These are phyloP conservation scores for Cordyceps militaris DNA, from an alignment of 2,329 filamentous ascomycete species.

Conservation along the genomic window DNA sequence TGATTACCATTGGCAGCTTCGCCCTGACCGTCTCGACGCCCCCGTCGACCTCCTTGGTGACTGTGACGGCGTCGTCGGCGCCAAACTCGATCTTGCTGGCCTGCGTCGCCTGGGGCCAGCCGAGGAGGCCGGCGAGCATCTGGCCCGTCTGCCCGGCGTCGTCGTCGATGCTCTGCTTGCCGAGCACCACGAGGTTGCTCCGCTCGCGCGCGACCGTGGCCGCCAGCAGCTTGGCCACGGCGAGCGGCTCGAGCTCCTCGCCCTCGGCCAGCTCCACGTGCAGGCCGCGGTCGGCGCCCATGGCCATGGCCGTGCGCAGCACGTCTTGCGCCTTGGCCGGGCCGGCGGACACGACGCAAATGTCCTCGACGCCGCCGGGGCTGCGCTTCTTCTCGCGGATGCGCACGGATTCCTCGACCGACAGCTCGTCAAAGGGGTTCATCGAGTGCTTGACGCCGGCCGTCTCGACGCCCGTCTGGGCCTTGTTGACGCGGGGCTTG, in stretches of 20 bases:
- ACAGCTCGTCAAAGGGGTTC: slow-evolving; percentile 99
- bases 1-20: slow-evolving; percentile 87
- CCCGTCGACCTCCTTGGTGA: slow-evolving; percentile 90
- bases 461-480: slow-evolving; percentile 82
- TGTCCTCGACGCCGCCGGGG: slow-evolving; percentile 75
- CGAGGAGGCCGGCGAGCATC: slow-evolving; percentile 89
- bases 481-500: slow-evolving; percentile 63
- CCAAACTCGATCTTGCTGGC: slow-evolving; percentile 76
- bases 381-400: slow-evolving; percentile 80
- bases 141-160: slow-evolving; percentile 93
- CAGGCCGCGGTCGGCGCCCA: slow-evolving; percentile 90
- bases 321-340: slow-evolving; percentile 82
- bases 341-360: slow-evolving; percentile 82
- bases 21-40: slow-evolving; percentile 84
- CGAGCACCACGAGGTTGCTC: slow-evolving; percentile 85
- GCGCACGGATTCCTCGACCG: slow-evolving; percentile 90
- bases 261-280: slow-evolving; percentile 75
- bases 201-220: slow-evolving; percentile 76
- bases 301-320: slow-evolving; percentile 94
- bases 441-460: slow-evolving; percentile 93
- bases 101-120: slow-evolving; percentile 93
- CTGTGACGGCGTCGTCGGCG: slow-evolving; percentile 61
- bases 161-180: slow-evolving; percentile 98
- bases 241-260: slow-evolving; percentile 76
- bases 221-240: slow-evolving; percentile 84